phyloP scores from a whole-genome alignment of 148 eudicot genomes.

The Rhododendron ovatum region DNA sequence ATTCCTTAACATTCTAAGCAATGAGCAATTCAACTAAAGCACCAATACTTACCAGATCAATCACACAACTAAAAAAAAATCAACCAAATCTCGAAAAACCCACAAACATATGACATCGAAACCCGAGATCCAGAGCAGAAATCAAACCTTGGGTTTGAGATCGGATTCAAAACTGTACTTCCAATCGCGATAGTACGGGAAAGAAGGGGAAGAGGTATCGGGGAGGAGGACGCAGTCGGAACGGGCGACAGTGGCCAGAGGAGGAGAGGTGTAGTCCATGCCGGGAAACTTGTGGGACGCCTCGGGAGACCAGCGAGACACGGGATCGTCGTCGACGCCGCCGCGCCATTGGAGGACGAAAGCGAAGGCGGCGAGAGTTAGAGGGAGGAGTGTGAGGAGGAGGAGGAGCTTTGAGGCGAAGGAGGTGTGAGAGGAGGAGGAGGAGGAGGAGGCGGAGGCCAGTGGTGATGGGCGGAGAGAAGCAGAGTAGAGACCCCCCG shows the following conservation, averaged over 20 bases:
- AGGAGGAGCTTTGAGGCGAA: slow-evolving; percentile 65
- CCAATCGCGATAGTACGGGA: slow-evolving; percentile 73
- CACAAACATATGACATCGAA: slow-evolving; percentile 18
- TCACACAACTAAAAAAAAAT: slow-evolving; percentile 7
- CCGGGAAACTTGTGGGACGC: slow-evolving; percentile 62
- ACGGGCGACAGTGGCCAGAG: slow-evolving; percentile 37
- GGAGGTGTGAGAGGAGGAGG: slow-evolving; percentile 52
- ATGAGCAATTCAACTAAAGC: neutral
- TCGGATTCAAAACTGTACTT: slow-evolving; percentile 52
- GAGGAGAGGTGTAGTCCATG: slow-evolving; percentile 57
- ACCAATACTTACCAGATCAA: slow-evolving; percentile 11
- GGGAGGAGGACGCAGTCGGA: slow-evolving; percentile 50
- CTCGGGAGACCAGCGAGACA: slow-evolving; percentile 67
- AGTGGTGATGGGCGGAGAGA: slow-evolving; percentile 32
- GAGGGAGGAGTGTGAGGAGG: slow-evolving; percentile 67
- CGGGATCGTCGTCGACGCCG: slow-evolving; percentile 65
- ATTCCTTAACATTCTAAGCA: neutral
- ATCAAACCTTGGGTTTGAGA: slow-evolving; percentile 76
- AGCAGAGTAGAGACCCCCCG: slow-evolving; percentile 50
- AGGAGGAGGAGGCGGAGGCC: slow-evolving; percentile 48
- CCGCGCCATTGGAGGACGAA: slow-evolving; percentile 94
- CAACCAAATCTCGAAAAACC: slow-evolving; percentile 5
- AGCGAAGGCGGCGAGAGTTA: slow-evolving; percentile 78
- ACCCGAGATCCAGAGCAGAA: neutral
- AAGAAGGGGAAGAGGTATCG: slow-evolving; percentile 42